These are phyloP conservation scores for Litchi chinensis DNA, from an alignment of 345 rosid genomes.

Conservation along the genomic window DNA sequence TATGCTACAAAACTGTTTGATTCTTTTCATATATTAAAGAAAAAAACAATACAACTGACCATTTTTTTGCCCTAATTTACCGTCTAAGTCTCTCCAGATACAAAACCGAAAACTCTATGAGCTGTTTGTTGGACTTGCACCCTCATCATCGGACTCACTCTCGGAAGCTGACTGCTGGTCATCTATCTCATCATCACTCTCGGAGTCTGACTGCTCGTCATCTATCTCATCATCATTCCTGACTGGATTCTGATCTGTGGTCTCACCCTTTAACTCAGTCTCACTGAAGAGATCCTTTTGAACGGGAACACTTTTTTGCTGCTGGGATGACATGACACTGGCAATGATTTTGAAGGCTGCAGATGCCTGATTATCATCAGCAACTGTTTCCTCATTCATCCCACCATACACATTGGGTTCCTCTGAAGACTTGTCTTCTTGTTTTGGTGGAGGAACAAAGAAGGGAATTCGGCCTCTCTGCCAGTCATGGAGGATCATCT, in stretches of 20 bases:
- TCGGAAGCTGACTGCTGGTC: conserved; percentile 19
- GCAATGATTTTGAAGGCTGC: conserved; percentile 84
- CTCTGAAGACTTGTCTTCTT: conserved; percentile 33
- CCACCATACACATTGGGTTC: conserved; percentile 37
- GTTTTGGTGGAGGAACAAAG: conserved; percentile 78
- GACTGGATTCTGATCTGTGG: conserved; percentile 21
- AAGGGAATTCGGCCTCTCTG: conserved; percentile 92
- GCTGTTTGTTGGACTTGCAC: neutral
- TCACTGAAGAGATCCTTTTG: conserved; percentile 73
- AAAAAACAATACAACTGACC: neutral
- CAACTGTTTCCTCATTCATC: conserved; percentile 48
- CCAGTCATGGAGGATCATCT: conserved; percentile 98
- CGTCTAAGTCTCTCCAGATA: neutral
- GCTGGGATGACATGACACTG: conserved; percentile 72
- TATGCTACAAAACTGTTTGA: neutral
- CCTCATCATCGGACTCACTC: neutral
- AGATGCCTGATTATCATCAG: conserved; percentile 47
- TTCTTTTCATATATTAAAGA: neutral
- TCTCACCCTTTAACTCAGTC: conserved; percentile 53
- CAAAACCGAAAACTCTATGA: neutral
- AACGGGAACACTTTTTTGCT: conserved; percentile 69
- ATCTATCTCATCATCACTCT: conserved; percentile 18
- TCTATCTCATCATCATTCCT: conserved; percentile 16
- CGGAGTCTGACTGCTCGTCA: conserved; percentile 15
- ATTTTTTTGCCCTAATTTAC: neutral